phyloP scores from a whole-genome alignment of 306 rosid genomes.

The Bauhinia variegata region DNA sequence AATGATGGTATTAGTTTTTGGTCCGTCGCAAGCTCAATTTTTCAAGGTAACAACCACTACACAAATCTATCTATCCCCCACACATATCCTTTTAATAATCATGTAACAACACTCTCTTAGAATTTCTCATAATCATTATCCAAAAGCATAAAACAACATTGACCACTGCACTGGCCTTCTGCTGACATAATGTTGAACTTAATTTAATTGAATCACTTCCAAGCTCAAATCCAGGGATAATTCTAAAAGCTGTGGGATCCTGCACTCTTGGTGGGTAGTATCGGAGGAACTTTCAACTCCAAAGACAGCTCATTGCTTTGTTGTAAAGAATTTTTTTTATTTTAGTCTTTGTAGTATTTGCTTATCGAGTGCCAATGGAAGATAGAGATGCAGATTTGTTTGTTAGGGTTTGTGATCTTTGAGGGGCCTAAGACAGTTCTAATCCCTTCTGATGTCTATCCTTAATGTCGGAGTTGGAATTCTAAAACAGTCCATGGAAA shows the following conservation, averaged over 20 bases:
- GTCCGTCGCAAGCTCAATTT: too few species aligned
- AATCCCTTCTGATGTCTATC: too few species aligned
- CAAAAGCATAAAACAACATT: conserved; percentile 13
- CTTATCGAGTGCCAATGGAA: not conserved
- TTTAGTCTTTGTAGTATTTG: not conserved
- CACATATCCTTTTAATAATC: too few species aligned
- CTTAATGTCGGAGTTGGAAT: too few species aligned
- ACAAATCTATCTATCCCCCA: too few species aligned
- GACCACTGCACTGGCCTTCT: not conserved
- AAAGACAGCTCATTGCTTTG: conserved; percentile 40
- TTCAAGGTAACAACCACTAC: too few species aligned
- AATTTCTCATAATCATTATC: conserved; percentile 14
- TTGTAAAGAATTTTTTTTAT: conserved; percentile 21
- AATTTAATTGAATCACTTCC: not conserved
- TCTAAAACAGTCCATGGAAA: too few species aligned
- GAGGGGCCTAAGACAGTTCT: not conserved
- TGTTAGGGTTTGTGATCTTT: not conserved
- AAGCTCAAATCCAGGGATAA: not conserved
- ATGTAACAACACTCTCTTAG: too few species aligned
- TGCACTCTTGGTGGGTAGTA: conserved; percentile 16
- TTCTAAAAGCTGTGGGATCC: conserved; percentile 14
- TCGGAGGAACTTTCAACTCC: conserved; percentile 8
- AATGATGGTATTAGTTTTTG: too few species aligned
- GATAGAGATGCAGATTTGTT: not conserved
- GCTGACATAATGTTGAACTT: not conserved